Percentiles rank a stretch among this genome's conserved stretches.
Conservation (phyloP, 129 eudicot species). For the Chrysanthemum seticuspe region DNA sequence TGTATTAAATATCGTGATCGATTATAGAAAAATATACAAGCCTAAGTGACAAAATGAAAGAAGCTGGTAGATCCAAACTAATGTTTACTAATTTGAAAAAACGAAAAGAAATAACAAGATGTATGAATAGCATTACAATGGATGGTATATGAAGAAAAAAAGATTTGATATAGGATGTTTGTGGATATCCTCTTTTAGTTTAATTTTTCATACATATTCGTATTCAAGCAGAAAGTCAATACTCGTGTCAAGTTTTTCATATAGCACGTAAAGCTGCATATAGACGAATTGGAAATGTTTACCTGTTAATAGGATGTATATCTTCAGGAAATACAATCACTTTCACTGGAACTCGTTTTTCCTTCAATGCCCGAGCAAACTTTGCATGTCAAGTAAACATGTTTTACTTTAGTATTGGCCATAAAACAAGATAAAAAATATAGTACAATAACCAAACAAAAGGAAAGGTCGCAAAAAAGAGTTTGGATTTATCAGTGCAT, state of each 20-base stretch:
- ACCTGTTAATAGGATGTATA: slow-evolving; percentile 68
- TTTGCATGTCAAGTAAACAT: slow-evolving; percentile 22
- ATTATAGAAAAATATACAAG: no score
- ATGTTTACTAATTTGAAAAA: no score
- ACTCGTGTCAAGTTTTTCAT: background rate
- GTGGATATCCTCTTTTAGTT: no score
- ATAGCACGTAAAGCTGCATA: background rate
- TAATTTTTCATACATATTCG: no score
- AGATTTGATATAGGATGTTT: no score
- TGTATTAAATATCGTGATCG: no score
- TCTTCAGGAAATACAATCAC: slow-evolving; percentile 83
- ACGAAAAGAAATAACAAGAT: no score
- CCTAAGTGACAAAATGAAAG: no score
- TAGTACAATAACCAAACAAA: background rate
- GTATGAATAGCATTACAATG: no score
- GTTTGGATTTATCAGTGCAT: slow-evolving; percentile 8
- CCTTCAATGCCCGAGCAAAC: slow-evolving; percentile 86
- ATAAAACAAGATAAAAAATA: slow-evolving; percentile 6
- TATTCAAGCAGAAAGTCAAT: no score
- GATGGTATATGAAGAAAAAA: no score
- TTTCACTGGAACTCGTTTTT: slow-evolving; percentile 72
- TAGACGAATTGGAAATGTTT: slow-evolving; percentile 13
- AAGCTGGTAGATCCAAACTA: no score
- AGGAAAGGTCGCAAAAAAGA: background rate
- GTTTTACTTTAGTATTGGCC: background rate